These are phyloP conservation scores for Trichopus zeylanicus DNA, from an alignment of 116 monocot species.

Conservation along the genomic window DNA sequence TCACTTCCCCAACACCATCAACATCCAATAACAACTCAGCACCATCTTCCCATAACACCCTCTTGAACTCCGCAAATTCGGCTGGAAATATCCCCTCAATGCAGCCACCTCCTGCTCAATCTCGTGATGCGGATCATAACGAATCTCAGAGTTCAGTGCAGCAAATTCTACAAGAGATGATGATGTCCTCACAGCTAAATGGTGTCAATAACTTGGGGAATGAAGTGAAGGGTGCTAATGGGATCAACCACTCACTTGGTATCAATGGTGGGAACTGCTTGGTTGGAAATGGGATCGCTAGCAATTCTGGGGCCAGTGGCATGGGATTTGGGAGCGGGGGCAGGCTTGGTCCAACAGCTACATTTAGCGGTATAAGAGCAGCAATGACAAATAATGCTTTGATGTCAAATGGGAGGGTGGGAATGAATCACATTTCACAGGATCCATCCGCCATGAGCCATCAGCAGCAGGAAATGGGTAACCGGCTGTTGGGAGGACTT, in stretches of 20 bases:
- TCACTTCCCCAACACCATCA: conserved; percentile 38
- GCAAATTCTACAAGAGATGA: conserved; percentile 73
- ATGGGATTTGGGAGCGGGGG: conserved; percentile 51
- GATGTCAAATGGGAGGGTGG: conserved; percentile 44
- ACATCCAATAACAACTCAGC: conserved; percentile 29
- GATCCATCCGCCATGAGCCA: conserved; percentile 32
- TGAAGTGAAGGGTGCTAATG: conserved; percentile 46
- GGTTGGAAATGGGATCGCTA: conserved; percentile 27
- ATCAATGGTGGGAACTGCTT: conserved; percentile 38
- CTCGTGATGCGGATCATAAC: conserved; percentile 37
- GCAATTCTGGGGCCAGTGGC: conserved; percentile 17
- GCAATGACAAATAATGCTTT: conserved; percentile 47
- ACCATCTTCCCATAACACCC: conserved; percentile 18
- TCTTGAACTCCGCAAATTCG: conserved; percentile 16
- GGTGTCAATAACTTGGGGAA: conserved; percentile 27
- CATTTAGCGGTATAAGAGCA: conserved; percentile 36
- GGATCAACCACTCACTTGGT: conserved; percentile 15
- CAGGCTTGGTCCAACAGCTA: conserved; percentile 19
- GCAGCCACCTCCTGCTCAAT: conserved; percentile 20
- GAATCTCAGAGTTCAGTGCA: conserved; percentile 76
- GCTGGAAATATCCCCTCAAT: conserved; percentile 22
- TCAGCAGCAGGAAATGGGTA: conserved; percentile 43
- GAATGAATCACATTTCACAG: conserved; percentile 54
- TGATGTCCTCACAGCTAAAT: conserved; percentile 59
- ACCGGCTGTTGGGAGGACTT: conserved; percentile 38